Percentiles rank a stretch among this genome's conserved stretches.
Conservation (phyloP, 768 basidiomycete genomes). For the Calocybe indica region DNA sequence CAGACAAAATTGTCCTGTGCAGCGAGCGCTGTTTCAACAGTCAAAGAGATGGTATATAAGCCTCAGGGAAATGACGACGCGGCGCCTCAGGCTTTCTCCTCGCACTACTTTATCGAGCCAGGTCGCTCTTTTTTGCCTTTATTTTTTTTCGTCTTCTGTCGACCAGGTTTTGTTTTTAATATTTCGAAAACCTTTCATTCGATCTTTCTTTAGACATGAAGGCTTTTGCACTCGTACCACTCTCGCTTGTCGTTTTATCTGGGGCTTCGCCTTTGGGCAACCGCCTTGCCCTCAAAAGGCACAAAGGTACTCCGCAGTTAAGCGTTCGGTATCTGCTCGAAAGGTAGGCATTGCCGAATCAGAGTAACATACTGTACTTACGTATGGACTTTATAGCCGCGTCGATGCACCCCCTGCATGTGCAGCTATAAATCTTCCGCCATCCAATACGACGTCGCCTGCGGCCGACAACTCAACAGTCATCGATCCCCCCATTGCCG, state of each 20-base stretch:
- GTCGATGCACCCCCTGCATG: constrained; percentile 27
- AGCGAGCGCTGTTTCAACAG: too few species aligned
- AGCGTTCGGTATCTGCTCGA: constrained; percentile 24
- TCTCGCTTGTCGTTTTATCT: constrained; percentile 21
- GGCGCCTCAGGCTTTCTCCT: too few species aligned
- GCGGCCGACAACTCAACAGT: constrained; percentile 9
- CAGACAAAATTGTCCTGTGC: too few species aligned
- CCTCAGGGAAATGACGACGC: too few species aligned
- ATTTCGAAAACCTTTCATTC: constrained; percentile 11
- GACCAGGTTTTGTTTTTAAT: constrained; percentile 3
- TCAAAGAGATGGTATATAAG: too few species aligned
- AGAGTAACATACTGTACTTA: neutral
- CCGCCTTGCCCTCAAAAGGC: constrained; percentile 26
- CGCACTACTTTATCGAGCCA: constrained; percentile 20
- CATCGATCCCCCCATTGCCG: neutral
- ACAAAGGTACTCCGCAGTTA: constrained; percentile 17
- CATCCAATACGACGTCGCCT: constrained; percentile 16
- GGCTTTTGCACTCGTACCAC: constrained; percentile 19
- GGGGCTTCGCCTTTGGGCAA: constrained; percentile 26
- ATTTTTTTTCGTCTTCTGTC: constrained; percentile 3
- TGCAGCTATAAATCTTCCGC: constrained; percentile 15
- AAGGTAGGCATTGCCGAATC: constrained; percentile 19
- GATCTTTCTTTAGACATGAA: constrained; percentile 18
- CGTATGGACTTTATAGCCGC: constrained; percentile 14
- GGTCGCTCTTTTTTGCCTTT: constrained; percentile 26